These are phyloP conservation scores for Chenopodium suecicum DNA, from an alignment of 148 eudicot genomes.

Conservation along the genomic window DNA sequence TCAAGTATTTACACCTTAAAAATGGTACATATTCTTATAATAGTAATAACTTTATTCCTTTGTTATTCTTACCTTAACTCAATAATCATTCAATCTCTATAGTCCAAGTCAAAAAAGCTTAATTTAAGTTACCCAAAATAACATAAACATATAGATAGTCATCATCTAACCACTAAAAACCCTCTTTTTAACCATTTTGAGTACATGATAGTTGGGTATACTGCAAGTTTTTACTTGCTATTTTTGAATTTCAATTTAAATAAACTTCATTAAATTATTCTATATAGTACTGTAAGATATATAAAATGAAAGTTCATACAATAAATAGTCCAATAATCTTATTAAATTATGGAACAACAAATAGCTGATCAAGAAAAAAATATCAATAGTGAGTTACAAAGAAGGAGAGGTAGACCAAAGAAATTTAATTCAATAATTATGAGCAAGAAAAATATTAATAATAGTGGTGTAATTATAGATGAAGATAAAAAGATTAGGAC, in stretches of 20 bases:
- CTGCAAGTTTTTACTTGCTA: constrained; percentile 16
- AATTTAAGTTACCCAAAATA: constrained; percentile 2
- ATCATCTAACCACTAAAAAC: constrained; percentile 26
- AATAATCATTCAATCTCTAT: not conserved
- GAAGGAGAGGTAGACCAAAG: constrained; percentile 29
- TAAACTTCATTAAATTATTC: not conserved
- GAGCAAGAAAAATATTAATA: not conserved
- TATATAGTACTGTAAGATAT: too few relatives aligned
- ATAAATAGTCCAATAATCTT: not conserved
- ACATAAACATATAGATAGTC: constrained; percentile 2
- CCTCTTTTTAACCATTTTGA: constrained; percentile 1
- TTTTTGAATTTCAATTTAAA: not conserved
- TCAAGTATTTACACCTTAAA: not conserved
- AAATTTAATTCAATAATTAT: constrained; percentile 20
- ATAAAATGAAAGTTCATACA: not conserved
- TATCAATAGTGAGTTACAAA: constrained; percentile 18
- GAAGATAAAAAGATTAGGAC: constrained; percentile 33
- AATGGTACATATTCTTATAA: too few relatives aligned
- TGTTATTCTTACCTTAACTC: not conserved
- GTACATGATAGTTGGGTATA: constrained; percentile 14
- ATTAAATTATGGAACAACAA: constrained; percentile 18
- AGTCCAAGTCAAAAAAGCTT: constrained; percentile 5
- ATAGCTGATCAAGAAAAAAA: not conserved
- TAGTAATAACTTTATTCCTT: too few relatives aligned
- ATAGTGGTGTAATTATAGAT: not conserved